phyloP scores from a whole-genome alignment of 2,329 filamentous ascomycete genomes.

The Ceratocystis destructans region DNA sequence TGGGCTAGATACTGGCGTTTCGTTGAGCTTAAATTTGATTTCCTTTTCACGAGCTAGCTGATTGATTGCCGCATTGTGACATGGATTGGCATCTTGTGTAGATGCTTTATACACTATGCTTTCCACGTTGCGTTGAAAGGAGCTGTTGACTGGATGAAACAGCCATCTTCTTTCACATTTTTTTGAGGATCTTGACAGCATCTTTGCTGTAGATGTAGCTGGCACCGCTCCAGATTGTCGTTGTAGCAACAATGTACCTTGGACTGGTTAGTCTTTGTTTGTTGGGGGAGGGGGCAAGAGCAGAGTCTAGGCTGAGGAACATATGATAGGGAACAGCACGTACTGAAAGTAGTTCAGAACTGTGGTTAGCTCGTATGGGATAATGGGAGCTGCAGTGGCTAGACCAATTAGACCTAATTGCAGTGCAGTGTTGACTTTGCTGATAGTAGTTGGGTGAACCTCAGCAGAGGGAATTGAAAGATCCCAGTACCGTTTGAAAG shows the following conservation, averaged over 20 bases:
- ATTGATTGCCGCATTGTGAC: not conserved
- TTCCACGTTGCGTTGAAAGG: not conserved
- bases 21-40: not conserved
- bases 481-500: conserved; percentile 88
- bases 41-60: not conserved
- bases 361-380: conserved; percentile 43
- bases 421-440: conserved; percentile 86
- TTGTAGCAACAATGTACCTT: conserved; percentile 73
- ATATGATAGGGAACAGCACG: conserved; percentile 26
- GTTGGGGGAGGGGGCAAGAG: not conserved
- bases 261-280: conserved; percentile 14
- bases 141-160: not conserved
- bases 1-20: conserved; percentile 1
- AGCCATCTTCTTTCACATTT: conserved; percentile 15
- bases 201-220: conserved; percentile 88
- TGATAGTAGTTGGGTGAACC: conserved; percentile 69
- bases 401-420: conserved; percentile 77
- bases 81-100: conserved; percentile 8
- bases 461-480: conserved; percentile 82
- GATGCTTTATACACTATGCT: not conserved
- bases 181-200: conserved; percentile 68
- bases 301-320: not conserved
- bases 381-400: conserved; percentile 65
- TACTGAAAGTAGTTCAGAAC: conserved; percentile 51
- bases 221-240: conserved; percentile 84